Base-by-base conservation (phyloP, 768 basidiomycete genomes). In the Pleurotus tuoliensis region DNA sequence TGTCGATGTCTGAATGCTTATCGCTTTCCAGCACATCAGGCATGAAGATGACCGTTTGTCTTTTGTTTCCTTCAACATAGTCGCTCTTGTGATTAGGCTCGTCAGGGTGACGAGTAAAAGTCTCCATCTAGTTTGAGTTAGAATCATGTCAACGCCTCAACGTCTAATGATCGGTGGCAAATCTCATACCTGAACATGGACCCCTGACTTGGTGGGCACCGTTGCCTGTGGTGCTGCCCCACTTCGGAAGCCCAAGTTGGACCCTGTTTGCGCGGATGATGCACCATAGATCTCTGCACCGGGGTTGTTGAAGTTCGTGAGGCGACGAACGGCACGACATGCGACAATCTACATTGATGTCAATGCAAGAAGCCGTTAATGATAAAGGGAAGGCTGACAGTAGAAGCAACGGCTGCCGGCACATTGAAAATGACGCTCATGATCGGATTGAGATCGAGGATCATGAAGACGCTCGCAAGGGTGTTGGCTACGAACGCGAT, bases 401-500 rank as follows among this genome's bases (percentile, higher is more conserved):
- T 85, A 18, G 83, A 84, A 3, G 82, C 78, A 58, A 88, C 81
- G 15, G 86, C 86, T 34, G 87, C 86, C 3, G 87, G 87, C 43
- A 88, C 85, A 61, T 88, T 88, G 46, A 81, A 82, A 53, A 88
- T 84, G 66, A 89, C 82, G 30, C 83, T 84, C 84, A 87, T 86
- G 55, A 87, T 79, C n/a, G 82, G 75, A 61, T 87, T 88, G 52
- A 87, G 71, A 68, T 88, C 76, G 13, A 88, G 69, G 41, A 88
- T 67, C 84, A 87, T 86, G 69, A 87, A 87, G 1, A 83, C 69
- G n/a, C 82, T 78, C 16, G 77, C 76, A 39, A 78, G 60, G 24
- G 74, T 58, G 59, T 75, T 75, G 16, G 68, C 73, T 34, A 80
- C 41, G 65, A 82, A 82, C 82, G 89, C 89, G 49, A 91, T 79